A percentile compares a stretch with the other conserved stretches of the same genome.
Evolutionary conservation across 202 grass and related monocot genomes (phyloP).

Genomic region (Brachypodium distachyon): DNA sequence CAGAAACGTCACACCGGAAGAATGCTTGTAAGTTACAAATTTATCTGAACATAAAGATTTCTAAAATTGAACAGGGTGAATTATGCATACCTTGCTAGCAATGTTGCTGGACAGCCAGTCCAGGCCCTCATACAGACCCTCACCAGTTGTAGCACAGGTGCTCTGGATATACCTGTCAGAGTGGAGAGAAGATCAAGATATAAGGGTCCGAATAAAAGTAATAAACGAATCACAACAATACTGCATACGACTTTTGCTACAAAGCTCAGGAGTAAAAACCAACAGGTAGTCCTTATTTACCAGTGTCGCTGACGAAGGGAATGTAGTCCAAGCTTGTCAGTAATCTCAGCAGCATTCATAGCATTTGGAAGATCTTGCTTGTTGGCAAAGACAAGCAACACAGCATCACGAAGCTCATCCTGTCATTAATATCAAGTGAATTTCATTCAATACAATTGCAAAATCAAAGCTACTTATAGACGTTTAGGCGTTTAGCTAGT

Average conservation of each 20-base stretch:
- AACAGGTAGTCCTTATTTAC: constrained; percentile 21
- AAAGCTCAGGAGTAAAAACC: background rate
- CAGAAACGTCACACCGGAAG: no score
- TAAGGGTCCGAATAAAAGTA: background rate
- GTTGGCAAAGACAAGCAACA: constrained; percentile 74
- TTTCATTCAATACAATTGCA: background rate
- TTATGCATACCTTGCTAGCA: constrained; percentile 52
- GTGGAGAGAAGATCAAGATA: background rate
- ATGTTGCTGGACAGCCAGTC: constrained; percentile 73
- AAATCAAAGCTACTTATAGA: background rate
- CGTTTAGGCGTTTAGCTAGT: background rate
- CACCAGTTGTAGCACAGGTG: constrained; percentile 66
- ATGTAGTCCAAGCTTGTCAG: constrained; percentile 64
- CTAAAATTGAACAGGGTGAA: background rate
- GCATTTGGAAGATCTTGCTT: constrained; percentile 88
- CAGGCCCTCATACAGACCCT: constrained; percentile 64
- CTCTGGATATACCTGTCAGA: constrained; percentile 62
- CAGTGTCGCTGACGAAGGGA: constrained; percentile 66
- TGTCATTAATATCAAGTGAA: constrained; percentile 11
- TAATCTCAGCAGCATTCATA: constrained; percentile 80
- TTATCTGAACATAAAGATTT: background rate
- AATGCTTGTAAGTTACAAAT: background rate
- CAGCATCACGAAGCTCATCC: constrained; percentile 73
- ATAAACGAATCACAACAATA: no score
- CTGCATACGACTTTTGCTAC: no score